Percentiles rank a stretch among this genome's conserved stretches.
These are phyloP conservation scores for Yamadazyma atmosphaerica DNA, from an alignment of 1,139 yeast species.

Conservation along the genomic window DNA sequence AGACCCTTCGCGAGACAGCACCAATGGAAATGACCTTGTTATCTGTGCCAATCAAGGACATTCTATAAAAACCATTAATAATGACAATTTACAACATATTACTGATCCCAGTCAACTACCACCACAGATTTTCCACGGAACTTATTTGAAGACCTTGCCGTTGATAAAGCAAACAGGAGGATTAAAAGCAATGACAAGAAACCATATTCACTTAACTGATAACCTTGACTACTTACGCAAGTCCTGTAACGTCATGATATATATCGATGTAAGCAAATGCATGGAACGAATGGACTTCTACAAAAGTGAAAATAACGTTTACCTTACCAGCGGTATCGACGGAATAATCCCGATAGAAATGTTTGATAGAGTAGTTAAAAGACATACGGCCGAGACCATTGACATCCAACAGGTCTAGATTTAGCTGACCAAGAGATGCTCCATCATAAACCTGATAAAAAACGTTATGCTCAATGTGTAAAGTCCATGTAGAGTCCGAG, in stretches of 20 bases:
- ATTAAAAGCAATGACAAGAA: conserved; percentile 66
- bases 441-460: too few relatives aligned
- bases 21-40: conserved; percentile 16
- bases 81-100: conserved; percentile 37
- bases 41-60: conserved; percentile 96
- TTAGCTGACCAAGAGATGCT: too few relatives aligned
- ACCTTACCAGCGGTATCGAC: conserved; percentile 58
- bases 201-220: conserved; percentile 73
- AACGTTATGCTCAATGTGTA: too few relatives aligned
- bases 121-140: conserved; percentile 71
- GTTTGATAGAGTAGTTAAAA: conserved; percentile 40
- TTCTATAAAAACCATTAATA: conserved; percentile 50
- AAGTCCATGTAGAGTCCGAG: too few relatives aligned
- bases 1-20: conserved; percentile 13
- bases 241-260: conserved; percentile 61
- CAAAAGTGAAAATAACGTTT: conserved; percentile 72
- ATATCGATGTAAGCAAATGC: conserved; percentile 53
- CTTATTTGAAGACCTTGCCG: conserved; percentile 52
- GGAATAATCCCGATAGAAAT: conserved; percentile 52
- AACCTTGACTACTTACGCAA: conserved; percentile 70
- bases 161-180: conserved; percentile 57
- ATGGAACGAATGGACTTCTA: conserved; percentile 56
- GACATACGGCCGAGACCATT: conserved; percentile 16
- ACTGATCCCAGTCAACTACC: conserved; percentile 20
- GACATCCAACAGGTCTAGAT: neutral